Evolutionary conservation across 2,329 filamentous ascomycete species (phyloP), one percentile per base, ranked within the genome.

Genomic region (Aschersonia sp.): DNA sequence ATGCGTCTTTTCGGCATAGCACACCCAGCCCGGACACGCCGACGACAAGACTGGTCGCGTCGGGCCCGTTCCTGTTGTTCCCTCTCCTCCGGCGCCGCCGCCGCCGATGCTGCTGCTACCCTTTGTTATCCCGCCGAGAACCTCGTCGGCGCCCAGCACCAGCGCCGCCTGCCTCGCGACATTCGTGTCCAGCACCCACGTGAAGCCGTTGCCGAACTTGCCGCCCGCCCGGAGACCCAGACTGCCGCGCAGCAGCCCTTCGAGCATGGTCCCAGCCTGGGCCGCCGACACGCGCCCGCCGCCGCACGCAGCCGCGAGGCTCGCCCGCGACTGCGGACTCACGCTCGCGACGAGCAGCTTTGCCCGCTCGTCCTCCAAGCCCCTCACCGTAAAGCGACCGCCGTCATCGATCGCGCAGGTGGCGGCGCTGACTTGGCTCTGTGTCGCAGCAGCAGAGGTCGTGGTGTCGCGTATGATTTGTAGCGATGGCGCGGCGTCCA

Each of bases 1-100:
- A 59, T 98, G 92, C 48, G 90, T 97, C 68, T 98, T 97, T 64
- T 98, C 92, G 30, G 90, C 90, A 59, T 98, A 98, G 67, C 92
- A 98, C 48, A 98, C 90, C 89, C 94, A 98, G 6, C 92, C 92
- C 1, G 92, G 92, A 62, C 92, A 98, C 22, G 87, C 87, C 4
- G 89, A 89, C 7, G 89, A 87, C 42, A 98, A 73, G 32, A 90
- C 79, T 0, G 87, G 85, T 47, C 70, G 69, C 43, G 55, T 44
- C 14, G 58, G 58, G 7, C 51, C 44, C 6, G 47, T 41, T 41
- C 40, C 11, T 41, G 40, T 41, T 22, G 22, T 2, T 22, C 22
- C 22, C 22, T 3, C 22, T 39, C 12, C 8, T 12, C 8, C 8
- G 3, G 2, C 35, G 2, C 35, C 9, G 8, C 35, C 35, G 35